A percentile compares a stretch with the other conserved stretches of the same genome.
These are phyloP conservation scores for Picochlorum sp. DNA, from an alignment of 139 green algal species.

Conservation along the genomic window DNA sequence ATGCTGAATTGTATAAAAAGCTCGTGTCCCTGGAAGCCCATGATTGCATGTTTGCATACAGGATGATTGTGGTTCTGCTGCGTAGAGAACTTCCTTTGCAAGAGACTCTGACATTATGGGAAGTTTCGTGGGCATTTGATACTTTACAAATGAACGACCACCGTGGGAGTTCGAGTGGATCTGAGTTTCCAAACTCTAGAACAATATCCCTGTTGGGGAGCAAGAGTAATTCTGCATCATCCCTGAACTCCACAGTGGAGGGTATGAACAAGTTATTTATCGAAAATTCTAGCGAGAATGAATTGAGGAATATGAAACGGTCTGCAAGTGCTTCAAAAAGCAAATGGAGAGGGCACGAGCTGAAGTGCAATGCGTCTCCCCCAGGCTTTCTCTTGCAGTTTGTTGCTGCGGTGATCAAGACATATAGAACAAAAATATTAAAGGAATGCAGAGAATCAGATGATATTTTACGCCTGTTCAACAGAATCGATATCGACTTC, in stretches of 20 bases:
- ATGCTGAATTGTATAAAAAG: constrained; percentile 34
- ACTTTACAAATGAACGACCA: not conserved
- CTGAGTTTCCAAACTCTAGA: not conserved
- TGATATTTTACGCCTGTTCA: constrained; percentile 64
- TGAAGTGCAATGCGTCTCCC: not conserved
- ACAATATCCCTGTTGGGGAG: not conserved
- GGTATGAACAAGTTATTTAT: constrained; percentile 2
- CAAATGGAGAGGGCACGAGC: not conserved
- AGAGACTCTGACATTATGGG: constrained; percentile 34
- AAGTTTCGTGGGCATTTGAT: constrained; percentile 18
- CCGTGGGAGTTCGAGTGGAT: not conserved
- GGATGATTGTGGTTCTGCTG: constrained; percentile 71
- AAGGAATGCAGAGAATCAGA: constrained; percentile 50
- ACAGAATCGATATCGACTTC: constrained; percentile 30
- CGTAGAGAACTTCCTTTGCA: constrained; percentile 57
- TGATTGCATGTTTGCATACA: constrained; percentile 77
- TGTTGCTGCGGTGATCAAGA: constrained; percentile 47
- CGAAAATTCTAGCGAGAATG: not conserved
- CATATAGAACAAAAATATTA: constrained; percentile 40
- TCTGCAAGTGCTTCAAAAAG: not conserved
- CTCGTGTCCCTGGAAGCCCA: constrained; percentile 41
- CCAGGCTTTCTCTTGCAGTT: constrained; percentile 54
- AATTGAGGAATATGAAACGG: not conserved
- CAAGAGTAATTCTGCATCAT: constrained; percentile 5
- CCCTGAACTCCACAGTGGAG: constrained; percentile 1